Conservation (phyloP, 2,329 filamentous ascomycete species). For the Stagonosporopsis chrysanthemi region DNA sequence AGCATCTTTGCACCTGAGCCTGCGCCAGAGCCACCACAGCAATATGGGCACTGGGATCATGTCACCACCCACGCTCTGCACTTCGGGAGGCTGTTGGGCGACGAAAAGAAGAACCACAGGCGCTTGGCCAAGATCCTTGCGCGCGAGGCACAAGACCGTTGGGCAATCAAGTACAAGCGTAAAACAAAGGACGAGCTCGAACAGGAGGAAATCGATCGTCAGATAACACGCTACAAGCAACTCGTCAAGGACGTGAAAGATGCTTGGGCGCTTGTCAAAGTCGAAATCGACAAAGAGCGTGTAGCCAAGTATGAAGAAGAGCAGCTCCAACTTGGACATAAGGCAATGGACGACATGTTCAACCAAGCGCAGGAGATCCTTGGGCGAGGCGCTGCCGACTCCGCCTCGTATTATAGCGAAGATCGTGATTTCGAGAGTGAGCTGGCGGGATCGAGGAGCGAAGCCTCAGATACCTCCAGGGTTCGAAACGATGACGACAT, state of each 20-base stretch:
- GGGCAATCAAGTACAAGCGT: constrained; percentile 69
- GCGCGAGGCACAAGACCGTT: constrained; percentile 77
- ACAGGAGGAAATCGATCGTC: constrained; percentile 74
- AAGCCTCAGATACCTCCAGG: constrained; percentile 41
- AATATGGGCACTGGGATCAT: constrained; percentile 90
- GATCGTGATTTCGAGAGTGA: constrained; percentile 51
- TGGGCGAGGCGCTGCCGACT: constrained; percentile 43
- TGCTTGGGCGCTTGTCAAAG: constrained; percentile 66
- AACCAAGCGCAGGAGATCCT: constrained; percentile 67
- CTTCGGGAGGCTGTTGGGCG: constrained; percentile 79
- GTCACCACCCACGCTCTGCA: constrained; percentile 79
- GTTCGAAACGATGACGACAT: constrained; percentile 54
- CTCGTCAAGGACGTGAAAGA: constrained; percentile 71
- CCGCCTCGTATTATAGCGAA: constrained; percentile 50
- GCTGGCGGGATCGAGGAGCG: constrained; percentile 55
- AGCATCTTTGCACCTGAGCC: constrained; percentile 76
- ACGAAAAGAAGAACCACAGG: constrained; percentile 80
- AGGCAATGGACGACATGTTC: constrained; percentile 76
- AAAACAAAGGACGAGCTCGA: constrained; percentile 75
- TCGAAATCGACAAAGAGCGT: constrained; percentile 65
- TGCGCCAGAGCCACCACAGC: constrained; percentile 74
- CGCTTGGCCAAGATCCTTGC: constrained; percentile 81
- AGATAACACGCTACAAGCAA: constrained; percentile 73
- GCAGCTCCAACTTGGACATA: constrained; percentile 63
- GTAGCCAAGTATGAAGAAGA: constrained; percentile 67